Percentiles rank a stretch among this genome's conserved stretches.
Conservation (phyloP, 495 filamentous ascomycete species). For the Tuber magnatum region DNA sequence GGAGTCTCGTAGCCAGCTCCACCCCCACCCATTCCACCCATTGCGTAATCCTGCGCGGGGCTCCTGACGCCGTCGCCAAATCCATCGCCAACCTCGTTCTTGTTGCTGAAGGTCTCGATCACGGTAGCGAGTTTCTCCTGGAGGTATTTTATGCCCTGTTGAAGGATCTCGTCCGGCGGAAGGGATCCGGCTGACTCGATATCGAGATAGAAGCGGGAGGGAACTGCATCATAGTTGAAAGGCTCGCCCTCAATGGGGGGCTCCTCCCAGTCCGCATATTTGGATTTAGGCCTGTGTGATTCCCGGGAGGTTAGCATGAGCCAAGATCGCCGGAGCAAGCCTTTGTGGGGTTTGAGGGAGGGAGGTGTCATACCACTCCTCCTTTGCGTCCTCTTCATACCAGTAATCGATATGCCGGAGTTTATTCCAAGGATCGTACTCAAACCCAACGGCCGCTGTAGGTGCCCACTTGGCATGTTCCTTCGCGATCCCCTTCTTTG, state of each 20-base stretch:
- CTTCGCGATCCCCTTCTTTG: conserved; percentile 97
- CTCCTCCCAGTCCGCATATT: conserved; percentile 82
- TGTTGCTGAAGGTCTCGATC: conserved; percentile 60
- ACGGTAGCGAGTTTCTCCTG: conserved; percentile 82
- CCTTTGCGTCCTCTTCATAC: conserved; percentile 76
- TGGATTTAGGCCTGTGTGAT: conserved; percentile 64
- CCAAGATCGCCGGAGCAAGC: neutral
- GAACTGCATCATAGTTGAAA: conserved; percentile 85
- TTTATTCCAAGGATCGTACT: conserved; percentile 96
- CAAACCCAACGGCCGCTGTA: conserved; percentile 83
- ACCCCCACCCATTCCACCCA: conserved; percentile 38
- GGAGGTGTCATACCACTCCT: conserved; percentile 73
- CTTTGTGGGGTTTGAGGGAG: neutral
- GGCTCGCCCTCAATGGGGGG: conserved; percentile 68
- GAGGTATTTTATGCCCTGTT: conserved; percentile 79
- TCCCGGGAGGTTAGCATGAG: neutral
- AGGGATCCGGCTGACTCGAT: conserved; percentile 83
- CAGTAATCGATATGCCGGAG: conserved; percentile 81
- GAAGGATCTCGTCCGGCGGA: conserved; percentile 76
- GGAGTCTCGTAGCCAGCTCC: conserved; percentile 38
- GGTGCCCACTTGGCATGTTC: conserved; percentile 98
- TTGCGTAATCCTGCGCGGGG: conserved; percentile 37
- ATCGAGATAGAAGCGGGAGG: conserved; percentile 80
- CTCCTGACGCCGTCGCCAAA: conserved; percentile 36
- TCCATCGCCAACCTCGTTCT: conserved; percentile 32